phyloP scores from a whole-genome alignment of 1,284 basidiomycete genomes.

The Ceratobasidium sp. region DNA sequence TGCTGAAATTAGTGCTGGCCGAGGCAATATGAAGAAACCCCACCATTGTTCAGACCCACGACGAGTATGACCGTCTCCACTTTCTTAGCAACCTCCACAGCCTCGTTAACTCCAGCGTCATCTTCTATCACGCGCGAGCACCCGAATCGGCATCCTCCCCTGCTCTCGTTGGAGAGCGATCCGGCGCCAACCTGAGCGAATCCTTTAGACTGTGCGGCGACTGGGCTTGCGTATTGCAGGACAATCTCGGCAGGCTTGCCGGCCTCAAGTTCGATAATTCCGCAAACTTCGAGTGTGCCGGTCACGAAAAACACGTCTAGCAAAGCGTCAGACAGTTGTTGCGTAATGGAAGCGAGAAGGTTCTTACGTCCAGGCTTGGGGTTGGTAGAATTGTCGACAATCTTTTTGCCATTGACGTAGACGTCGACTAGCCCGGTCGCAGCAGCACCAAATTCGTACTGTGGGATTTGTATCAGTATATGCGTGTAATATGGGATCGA shows the following conservation, averaged over 20 bases:
- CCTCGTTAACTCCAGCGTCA: conserved; percentile 69
- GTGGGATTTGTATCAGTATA: conserved; percentile 48
- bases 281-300: conserved; percentile 51
- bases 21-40: conserved; percentile 44
- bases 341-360: conserved; percentile 24
- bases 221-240: conserved; percentile 57
- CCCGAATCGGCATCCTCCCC: conserved; percentile 65
- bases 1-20: neutral
- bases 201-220: conserved; percentile 51
- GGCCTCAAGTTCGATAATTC: conserved; percentile 51
- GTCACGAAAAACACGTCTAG: conserved; percentile 54
- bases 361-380: conserved; percentile 48
- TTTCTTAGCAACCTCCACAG: conserved; percentile 68
- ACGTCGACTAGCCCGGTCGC: conserved; percentile 64
- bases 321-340: neutral
- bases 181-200: conserved; percentile 53
- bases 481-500: neutral
- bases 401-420: conserved; percentile 63
- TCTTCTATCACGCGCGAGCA: conserved; percentile 62
- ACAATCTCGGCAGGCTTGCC: conserved; percentile 61
- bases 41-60: conserved; percentile 69
- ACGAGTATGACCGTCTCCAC: conserved; percentile 72
- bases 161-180: conserved; percentile 51
- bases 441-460: conserved; percentile 65
- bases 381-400: conserved; percentile 61